Conservation (phyloP, 2,329 filamentous ascomycete genomes). For the Bipolaris bicolor region DNA sequence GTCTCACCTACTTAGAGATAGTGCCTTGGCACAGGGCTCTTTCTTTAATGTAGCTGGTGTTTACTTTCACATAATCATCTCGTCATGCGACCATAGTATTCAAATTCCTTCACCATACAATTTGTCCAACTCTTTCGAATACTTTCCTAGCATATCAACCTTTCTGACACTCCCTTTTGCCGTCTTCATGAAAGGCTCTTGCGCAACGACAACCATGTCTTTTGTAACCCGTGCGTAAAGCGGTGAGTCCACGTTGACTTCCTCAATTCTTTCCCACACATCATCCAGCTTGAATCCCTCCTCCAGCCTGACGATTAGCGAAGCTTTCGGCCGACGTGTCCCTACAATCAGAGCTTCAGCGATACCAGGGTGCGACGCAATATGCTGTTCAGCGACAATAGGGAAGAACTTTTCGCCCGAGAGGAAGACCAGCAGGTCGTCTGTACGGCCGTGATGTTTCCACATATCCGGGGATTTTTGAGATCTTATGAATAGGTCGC, state of each 20-base stretch:
- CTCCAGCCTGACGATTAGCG: slow-evolving; percentile 33
- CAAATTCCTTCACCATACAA: slow-evolving; percentile 8
- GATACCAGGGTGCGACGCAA: slow-evolving; percentile 34
- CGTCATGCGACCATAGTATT: neutral
- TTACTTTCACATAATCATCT: too few species aligned
- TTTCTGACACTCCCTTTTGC: slow-evolving; percentile 57
- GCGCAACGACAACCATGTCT: slow-evolving; percentile 52
- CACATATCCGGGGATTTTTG: slow-evolving; percentile 15
- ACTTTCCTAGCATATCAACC: slow-evolving; percentile 49
- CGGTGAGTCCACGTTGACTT: slow-evolving; percentile 51
- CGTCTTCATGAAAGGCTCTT: slow-evolving; percentile 55
- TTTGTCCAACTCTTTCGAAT: slow-evolving; percentile 28
- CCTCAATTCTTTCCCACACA: slow-evolving; percentile 55
- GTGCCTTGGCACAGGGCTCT: too few species aligned
- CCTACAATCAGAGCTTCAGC: slow-evolving; percentile 44
- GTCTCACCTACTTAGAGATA: too few species aligned
- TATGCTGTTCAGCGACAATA: slow-evolving; percentile 24
- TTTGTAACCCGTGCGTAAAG: slow-evolving; percentile 53
- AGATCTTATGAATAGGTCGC: slow-evolving; percentile 28
- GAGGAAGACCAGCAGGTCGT: slow-evolving; percentile 29
- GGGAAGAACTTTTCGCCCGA: slow-evolving; percentile 33
- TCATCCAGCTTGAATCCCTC: slow-evolving; percentile 47
- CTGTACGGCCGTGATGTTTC: slow-evolving; percentile 27
- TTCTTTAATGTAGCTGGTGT: too few species aligned
- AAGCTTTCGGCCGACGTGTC: slow-evolving; percentile 34